These are phyloP conservation scores for Kurtzmaniella natalensis DNA, from an alignment of 1,139 yeast genomes.

Conservation along the genomic window DNA sequence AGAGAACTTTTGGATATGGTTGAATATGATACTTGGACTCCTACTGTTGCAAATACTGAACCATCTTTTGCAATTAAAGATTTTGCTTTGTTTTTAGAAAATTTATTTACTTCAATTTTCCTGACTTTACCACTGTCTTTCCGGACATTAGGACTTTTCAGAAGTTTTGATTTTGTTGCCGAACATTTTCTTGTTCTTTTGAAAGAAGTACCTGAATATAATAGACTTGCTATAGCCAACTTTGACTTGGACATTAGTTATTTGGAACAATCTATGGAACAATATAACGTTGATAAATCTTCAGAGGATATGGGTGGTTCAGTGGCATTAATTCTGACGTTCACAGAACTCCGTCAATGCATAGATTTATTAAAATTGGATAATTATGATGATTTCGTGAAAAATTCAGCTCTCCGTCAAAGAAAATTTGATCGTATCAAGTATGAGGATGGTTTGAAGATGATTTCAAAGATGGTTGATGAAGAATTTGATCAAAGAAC, in stretches of 20 bases:
- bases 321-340: constrained; percentile 42
- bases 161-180: constrained; percentile 84
- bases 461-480: constrained; percentile 33
- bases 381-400: constrained; percentile 36
- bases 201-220: constrained; percentile 41
- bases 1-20: constrained; percentile 79
- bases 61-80: constrained; percentile 79
- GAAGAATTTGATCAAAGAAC: constrained; percentile 11
- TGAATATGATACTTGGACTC: constrained; percentile 77
- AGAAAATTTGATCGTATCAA: constrained; percentile 39
- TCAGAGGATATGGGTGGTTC: constrained; percentile 20
- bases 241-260: constrained; percentile 41
- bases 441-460: constrained; percentile 37
- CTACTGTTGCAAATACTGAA: constrained; percentile 42
- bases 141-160: constrained; percentile 71
- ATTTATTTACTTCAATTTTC: constrained; percentile 83
- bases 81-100: constrained; percentile 82
- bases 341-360: constrained; percentile 42
- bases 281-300: constrained; percentile 14
- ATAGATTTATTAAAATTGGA: constrained; percentile 38
- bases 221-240: constrained; percentile 38
- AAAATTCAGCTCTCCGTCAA: constrained; percentile 37
- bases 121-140: constrained; percentile 77
- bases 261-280: constrained; percentile 38
- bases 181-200: constrained; percentile 63